A percentile compares a stretch with the other conserved stretches of the same genome.
Evolutionary conservation across 2,329 filamentous ascomycete species (phyloP).

Genomic region (Chrysoporthe puriensis): DNA sequence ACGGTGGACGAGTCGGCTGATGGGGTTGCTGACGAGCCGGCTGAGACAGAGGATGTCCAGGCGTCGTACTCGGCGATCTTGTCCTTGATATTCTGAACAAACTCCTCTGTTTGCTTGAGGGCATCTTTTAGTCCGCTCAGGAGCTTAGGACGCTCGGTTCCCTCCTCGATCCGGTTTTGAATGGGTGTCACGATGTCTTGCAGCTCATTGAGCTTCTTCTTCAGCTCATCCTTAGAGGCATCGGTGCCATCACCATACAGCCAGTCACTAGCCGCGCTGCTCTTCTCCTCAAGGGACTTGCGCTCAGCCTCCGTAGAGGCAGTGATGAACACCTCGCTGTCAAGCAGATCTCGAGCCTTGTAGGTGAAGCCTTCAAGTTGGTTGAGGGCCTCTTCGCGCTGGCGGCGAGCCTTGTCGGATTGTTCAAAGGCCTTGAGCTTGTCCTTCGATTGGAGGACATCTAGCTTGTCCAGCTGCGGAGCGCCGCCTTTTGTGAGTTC

Average conservation of each 20-base stretch:
- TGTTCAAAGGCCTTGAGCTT: constrained; percentile 82
- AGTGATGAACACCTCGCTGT: constrained; percentile 73
- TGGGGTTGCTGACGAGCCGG: constrained; percentile 54
- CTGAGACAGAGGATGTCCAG: constrained; percentile 60
- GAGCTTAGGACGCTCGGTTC: constrained; percentile 69
- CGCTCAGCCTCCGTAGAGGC: constrained; percentile 73
- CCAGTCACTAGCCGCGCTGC: constrained; percentile 80
- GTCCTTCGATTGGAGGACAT: constrained; percentile 60
- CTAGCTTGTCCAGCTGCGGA: constrained; percentile 52
- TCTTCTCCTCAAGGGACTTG: constrained; percentile 66
- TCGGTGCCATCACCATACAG: constrained; percentile 83
- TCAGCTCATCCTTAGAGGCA: constrained; percentile 75
- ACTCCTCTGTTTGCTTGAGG: constrained; percentile 72
- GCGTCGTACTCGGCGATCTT: constrained; percentile 71
- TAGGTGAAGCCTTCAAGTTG: constrained; percentile 94
- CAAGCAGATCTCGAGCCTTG: constrained; percentile 79
- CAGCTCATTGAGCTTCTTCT: constrained; percentile 74
- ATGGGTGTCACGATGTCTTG: constrained; percentile 79
- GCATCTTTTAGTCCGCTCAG: constrained; percentile 69
- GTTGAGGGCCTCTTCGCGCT: constrained; percentile 87
- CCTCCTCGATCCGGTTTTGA: constrained; percentile 74
- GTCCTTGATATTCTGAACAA: constrained; percentile 70
- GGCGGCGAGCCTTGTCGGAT: constrained; percentile 76
- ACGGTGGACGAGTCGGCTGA: constrained; percentile 43
- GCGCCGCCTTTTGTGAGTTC: constrained; percentile 54